phyloP scores from a whole-genome alignment of 805 yeast species.

The Lipomyces yamadae region DNA sequence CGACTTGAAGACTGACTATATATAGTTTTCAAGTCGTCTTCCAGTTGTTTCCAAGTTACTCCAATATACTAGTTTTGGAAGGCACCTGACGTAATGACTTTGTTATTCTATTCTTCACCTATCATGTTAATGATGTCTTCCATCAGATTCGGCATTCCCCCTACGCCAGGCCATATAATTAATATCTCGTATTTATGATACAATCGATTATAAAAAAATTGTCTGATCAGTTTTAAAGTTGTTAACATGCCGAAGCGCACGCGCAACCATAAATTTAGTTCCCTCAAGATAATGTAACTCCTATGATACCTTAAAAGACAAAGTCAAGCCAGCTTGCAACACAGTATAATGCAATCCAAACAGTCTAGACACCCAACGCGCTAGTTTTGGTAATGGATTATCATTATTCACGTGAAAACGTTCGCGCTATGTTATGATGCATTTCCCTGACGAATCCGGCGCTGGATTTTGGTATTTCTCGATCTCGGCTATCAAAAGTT shows the following conservation, averaged over 20 bases:
- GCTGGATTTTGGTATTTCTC: conserved; percentile 65
- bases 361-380: not conserved
- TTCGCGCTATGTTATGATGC: conserved; percentile 16
- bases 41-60: conserved; percentile 18
- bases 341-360: not conserved
- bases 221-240: not conserved
- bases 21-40: conserved; percentile 11
- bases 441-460: conserved; percentile 36
- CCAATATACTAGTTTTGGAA: no score
- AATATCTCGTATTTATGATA: not conserved
- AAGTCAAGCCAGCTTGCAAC: not conserved
- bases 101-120: not conserved
- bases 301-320: not conserved
- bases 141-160: no score
- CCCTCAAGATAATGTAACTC: conserved; percentile 9
- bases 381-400: not conserved
- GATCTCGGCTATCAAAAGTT: conserved; percentile 61
- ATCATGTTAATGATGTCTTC: not conserved
- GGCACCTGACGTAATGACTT: not conserved
- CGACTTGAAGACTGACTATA: conserved; percentile 28
- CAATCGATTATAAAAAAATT: not conserved
- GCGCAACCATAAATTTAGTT: not conserved
- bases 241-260: not conserved
- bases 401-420: not conserved
- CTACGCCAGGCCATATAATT: not conserved